These are phyloP conservation scores for Epicoccum nigrum DNA, from an alignment of 2,329 filamentous ascomycete genomes.

Conservation along the genomic window DNA sequence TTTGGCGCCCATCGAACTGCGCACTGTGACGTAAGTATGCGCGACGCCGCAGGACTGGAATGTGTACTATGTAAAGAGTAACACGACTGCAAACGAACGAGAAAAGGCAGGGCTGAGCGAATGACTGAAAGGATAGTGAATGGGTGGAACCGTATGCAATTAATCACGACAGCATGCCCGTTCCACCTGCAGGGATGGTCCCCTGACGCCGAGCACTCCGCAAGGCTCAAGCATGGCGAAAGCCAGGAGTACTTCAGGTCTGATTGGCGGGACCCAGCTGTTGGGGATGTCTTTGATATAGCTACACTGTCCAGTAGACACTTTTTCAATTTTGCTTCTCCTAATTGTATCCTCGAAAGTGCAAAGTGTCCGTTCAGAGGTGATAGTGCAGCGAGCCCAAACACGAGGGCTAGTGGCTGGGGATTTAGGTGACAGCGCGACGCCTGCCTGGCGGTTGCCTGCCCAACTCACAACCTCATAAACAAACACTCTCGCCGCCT, in stretches of 20 bases:
- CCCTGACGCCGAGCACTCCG: no score
- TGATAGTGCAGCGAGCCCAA: no score
- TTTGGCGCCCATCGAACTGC: conserved; percentile 45
- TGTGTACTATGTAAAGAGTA: not conserved
- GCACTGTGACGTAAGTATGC: conserved; percentile 6
- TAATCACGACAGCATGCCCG: conserved; percentile 12
- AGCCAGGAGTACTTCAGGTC: no score
- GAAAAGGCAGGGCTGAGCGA: conserved; percentile 3
- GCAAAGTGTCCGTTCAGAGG: no score
- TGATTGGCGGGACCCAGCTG: no score
- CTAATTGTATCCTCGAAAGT: no score
- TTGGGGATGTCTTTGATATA: no score
- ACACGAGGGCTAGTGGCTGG: no score
- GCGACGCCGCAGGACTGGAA: not conserved
- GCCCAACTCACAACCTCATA: conserved; percentile 4
- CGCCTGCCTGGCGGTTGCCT: conserved; percentile 21
- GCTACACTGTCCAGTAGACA: no score
- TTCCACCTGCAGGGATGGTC: not conserved
- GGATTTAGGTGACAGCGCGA: conserved; percentile 29
- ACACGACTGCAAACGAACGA: not conserved
- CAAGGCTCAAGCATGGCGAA: no score
- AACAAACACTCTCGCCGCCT: conserved; percentile 3
- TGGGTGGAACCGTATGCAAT: conserved; percentile 13
- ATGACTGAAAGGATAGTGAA: conserved; percentile 5
- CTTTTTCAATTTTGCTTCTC: no score